Evolutionary conservation across 179 eudicot species (phyloP).

Genomic region (Heliamphora pulchella): DNA sequence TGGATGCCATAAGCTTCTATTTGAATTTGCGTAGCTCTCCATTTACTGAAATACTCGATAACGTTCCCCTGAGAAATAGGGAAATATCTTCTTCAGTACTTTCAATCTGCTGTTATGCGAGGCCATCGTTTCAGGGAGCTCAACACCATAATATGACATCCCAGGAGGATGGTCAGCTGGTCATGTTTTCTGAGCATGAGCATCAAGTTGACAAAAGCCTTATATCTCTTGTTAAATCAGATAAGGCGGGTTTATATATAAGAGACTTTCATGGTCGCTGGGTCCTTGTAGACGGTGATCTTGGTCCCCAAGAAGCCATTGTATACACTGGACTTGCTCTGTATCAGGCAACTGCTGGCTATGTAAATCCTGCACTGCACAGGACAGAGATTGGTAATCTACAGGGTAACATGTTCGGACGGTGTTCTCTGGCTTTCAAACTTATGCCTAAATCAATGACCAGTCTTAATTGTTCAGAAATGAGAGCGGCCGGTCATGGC

Average conservation of each 20-base stretch:
- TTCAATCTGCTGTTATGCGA: constrained; percentile 71
- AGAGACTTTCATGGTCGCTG: constrained; percentile 81
- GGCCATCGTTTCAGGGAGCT: constrained; percentile 86
- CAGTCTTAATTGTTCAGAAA: constrained; percentile 76
- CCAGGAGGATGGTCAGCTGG: constrained; percentile 72
- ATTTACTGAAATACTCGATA: constrained; percentile 85
- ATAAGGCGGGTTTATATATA: constrained; percentile 70
- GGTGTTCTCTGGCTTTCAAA: constrained; percentile 78
- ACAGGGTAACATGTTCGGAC: constrained; percentile 61
- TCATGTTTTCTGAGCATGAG: constrained; percentile 58
- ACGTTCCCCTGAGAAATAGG: constrained; percentile 72
- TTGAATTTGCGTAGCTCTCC: constrained; percentile 82
- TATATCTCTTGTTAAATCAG: constrained; percentile 74
- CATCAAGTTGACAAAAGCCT: constrained; percentile 72
- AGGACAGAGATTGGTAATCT: constrained; percentile 53
- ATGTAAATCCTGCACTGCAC: constrained; percentile 67
- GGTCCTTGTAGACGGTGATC: constrained; percentile 82
- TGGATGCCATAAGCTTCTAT: constrained; percentile 80
- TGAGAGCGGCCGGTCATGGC: constrained; percentile 98
- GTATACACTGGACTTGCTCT: constrained; percentile 87
- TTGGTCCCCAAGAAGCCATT: constrained; percentile 84
- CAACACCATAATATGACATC: constrained; percentile 67
- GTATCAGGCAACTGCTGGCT: constrained; percentile 92
- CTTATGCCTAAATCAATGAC: constrained; percentile 95
- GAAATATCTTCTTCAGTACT: constrained; percentile 85